Conservation (phyloP, 371 early-diverging fungal genomes). For the Haplosporangium sp. region DNA sequence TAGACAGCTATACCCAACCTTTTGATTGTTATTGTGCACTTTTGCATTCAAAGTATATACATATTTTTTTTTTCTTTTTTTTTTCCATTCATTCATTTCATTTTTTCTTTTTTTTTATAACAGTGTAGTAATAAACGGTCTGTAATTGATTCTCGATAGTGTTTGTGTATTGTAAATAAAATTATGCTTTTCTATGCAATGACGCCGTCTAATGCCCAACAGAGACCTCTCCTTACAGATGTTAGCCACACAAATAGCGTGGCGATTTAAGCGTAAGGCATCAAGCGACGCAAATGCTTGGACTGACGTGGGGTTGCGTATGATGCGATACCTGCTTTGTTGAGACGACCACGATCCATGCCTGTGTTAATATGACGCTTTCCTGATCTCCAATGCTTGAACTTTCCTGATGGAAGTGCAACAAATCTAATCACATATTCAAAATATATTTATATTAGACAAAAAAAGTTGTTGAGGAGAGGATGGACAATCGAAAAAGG, state of each 20-base stretch:
- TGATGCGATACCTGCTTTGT: constrained; percentile 45
- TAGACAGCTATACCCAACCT: constrained; percentile 25
- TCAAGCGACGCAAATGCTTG: constrained; percentile 54
- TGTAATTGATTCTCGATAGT: constrained; percentile 1
- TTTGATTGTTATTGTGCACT: not conserved
- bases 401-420: constrained; percentile 54
- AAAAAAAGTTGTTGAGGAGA: not conserved
- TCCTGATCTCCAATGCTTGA: constrained; percentile 58
- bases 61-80: not conserved
- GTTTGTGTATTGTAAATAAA: not conserved
- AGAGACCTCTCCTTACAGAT: not conserved
- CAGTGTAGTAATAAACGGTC: not conserved
- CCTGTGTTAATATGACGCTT: constrained; percentile 59
- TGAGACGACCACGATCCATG: constrained; percentile 56
- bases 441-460: not conserved
- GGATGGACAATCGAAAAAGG: not conserved
- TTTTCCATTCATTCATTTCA: too few species aligned
- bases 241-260: not conserved
- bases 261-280: constrained; percentile 55
- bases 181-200: not conserved
- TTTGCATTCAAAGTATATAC: not conserved
- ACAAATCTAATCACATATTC: constrained; percentile 38
- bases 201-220: not conserved
- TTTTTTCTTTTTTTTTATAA: not conserved
- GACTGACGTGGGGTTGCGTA: constrained; percentile 50